phyloP scores from a whole-genome alignment of 2,329 filamentous ascomycete species.

The Colletotrichum horii region DNA sequence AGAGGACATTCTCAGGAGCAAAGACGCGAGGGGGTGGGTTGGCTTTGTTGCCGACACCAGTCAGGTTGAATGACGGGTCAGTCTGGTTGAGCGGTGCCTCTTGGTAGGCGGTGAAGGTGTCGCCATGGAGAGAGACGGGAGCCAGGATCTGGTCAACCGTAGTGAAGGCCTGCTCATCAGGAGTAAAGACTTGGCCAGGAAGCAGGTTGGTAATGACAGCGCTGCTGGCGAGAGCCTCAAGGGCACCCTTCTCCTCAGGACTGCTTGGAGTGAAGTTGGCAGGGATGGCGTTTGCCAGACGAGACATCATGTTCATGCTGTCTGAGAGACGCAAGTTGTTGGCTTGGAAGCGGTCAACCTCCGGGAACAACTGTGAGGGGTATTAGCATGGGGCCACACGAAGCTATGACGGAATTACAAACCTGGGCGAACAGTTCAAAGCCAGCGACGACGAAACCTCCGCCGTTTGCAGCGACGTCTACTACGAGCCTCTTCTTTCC shows the following conservation, averaged over 20 bases:
- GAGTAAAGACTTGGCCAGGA: slow-evolving; percentile 54
- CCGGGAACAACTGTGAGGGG: slow-evolving; percentile 51
- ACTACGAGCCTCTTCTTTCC: slow-evolving; percentile 66
- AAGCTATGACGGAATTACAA: too few relatives aligned
- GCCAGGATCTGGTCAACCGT: slow-evolving; percentile 34
- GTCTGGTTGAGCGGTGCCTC: slow-evolving; percentile 42
- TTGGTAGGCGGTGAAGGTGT: slow-evolving; percentile 54
- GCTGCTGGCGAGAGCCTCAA: slow-evolving; percentile 51
- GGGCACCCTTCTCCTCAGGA: slow-evolving; percentile 42
- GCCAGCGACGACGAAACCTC: slow-evolving; percentile 63
- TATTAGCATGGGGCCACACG: too few relatives aligned
- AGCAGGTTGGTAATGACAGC: slow-evolving; percentile 48
- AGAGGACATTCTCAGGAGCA: slow-evolving; percentile 54
- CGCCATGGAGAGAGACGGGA: slow-evolving; percentile 42
- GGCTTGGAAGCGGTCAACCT: slow-evolving; percentile 51
- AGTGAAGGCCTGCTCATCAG: slow-evolving; percentile 34
- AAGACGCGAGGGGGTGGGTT: slow-evolving; percentile 52
- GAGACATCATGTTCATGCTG: slow-evolving; percentile 47
- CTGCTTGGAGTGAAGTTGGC: slow-evolving; percentile 32
- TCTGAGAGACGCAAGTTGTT: slow-evolving; percentile 57
- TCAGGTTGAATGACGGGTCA: slow-evolving; percentile 42
- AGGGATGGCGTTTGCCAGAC: slow-evolving; percentile 35
- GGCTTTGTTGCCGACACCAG: slow-evolving; percentile 43
- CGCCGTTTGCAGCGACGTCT: slow-evolving; percentile 63
- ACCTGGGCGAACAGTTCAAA: slow-evolving; percentile 65